Percentiles rank a stretch among this genome's conserved stretches.
Evolutionary conservation across 108 stramenopile species (phyloP).

Genomic region (Stephanodiscus triporus): DNA sequence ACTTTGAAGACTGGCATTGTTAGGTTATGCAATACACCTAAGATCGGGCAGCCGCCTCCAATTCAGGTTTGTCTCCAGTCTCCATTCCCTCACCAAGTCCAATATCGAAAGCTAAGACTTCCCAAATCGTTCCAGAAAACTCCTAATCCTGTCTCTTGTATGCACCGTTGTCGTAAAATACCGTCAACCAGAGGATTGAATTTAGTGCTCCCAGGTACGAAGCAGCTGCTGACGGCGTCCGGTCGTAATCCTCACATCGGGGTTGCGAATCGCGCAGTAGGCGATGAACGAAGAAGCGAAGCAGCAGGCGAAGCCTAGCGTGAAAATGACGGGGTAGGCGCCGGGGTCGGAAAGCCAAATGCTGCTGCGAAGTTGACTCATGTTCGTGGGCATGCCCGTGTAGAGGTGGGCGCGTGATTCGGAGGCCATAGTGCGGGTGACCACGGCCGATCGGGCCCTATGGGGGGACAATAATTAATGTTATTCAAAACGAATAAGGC

Average conservation of each 20-base stretch:
- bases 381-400: conserved; percentile 44
- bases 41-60: too few relatives aligned
- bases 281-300: conserved; percentile 47
- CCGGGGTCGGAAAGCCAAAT: conserved; percentile 68
- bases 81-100: too few relatives aligned
- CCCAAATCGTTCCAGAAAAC: too few relatives aligned
- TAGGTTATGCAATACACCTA: too few relatives aligned
- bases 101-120: too few relatives aligned
- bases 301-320: conserved; percentile 53
- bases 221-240: conserved; percentile 58
- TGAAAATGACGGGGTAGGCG: conserved; percentile 75
- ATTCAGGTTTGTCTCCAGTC: too few relatives aligned
- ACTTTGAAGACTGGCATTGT: not conserved
- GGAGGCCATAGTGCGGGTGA: conserved; percentile 45
- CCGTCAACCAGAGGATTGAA: too few relatives aligned
- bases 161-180: too few relatives aligned
- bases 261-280: conserved; percentile 27
- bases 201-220: conserved; percentile 54
- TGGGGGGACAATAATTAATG: not conserved
- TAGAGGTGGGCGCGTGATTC: conserved; percentile 51
- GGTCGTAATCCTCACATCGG: conserved; percentile 63
- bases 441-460: conserved; percentile 34
- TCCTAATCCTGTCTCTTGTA: too few relatives aligned
- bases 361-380: conserved; percentile 38
- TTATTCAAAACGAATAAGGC: not conserved